Evolutionary conservation across 257 asterid species (phyloP), one percentile per base, ranked within the genome.

Genomic region (Solanum medicagineum): DNA sequence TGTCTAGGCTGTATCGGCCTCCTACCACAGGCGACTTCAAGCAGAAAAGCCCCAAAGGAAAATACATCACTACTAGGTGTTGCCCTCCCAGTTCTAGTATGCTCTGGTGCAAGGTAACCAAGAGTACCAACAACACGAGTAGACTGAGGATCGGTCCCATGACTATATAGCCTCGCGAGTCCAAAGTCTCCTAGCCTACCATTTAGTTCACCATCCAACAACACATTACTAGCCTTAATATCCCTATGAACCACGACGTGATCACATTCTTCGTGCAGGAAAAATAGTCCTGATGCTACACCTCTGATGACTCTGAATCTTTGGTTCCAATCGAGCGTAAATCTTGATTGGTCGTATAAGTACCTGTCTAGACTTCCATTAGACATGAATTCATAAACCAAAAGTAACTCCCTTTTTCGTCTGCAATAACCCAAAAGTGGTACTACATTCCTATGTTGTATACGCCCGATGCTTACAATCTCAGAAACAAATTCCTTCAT

Each of bases 331-430:
- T 74, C 40, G 2, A 74, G 81, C 42, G 22, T 74, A 7, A 47
- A 51, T 47, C n/a, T 74, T 74, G 81, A 59, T 7, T 74, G 42
- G n/a, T 47, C 81, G n/a, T 45, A 47, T 47, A 74, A 47, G 2
- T n/a, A 74, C 62, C 84, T 94, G 80, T 94, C 98, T 1, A 93
- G 87, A 79, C 98, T 93, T 29, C 97, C 97, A 26, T 74, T 74
- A 47, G 81, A 51, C 81, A 74, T 74, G 60, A 13, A 74, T 14
- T 74, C 81, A 47, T 74, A 74, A 74, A 47, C 42, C 81, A 74
- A 74, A 22, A 47, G 60, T 16, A 74, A 74, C 56, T 74, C 44
- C 17, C 81, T 42, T 74, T 74, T 74, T 22, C 81, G 59, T 42
- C 81, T 74, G 19, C 59, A 74, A 47, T 74, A 74, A 8, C 81